Evolutionary conservation across 768 basidiomycete species (phyloP), one percentile per base, ranked within the genome.

Genomic region (Boletales sp.): DNA sequence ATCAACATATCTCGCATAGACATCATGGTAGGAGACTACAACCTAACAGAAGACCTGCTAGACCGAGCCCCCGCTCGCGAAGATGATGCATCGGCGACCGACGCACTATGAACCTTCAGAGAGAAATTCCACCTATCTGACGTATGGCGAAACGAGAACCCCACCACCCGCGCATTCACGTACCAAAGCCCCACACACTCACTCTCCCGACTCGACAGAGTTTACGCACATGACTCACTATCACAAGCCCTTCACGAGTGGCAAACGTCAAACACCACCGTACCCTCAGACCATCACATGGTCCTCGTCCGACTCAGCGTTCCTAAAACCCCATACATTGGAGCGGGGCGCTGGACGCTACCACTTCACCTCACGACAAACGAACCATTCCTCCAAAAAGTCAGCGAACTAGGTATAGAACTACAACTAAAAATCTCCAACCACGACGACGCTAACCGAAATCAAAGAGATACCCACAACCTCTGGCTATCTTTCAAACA

Each of bases 11-110:
- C 24, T 5, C 24, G 5, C 5, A 24, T 65, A 4, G 67, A 76
- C 29, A 12, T 74, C 0, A 50, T 79, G 41, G 30, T 69, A 0
- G 74, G 75, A 0, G 74, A 80, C 50, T 71, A 71, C 37, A 78
- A 80, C 52, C 29, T 77, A 1, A 68, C 70, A 0, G 73, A 78
- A 47, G 69, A 73, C 1, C 15, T 52, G 0, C 47, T 76, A 0
- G 76, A 78, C 47, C 9, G 70, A 0, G 40, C 72, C 0, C 75
- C 74, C 2, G 34, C 48, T 0, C 51, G 53, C 0, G 2, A 14
- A 0, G 72, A 76, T 32, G 19, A 49, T 0, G 12, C 40, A 2
- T 11, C 10, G 8, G 32, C 8, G 3, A 8, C 13, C 3, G 32
- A 32, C 3, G 0, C 50, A 64, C 55, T 75, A 0, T 48, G 51